Evolutionary conservation across 2,329 filamentous ascomycete genomes (phyloP).

Genomic region (Alternaria novae-zelandiae): DNA sequence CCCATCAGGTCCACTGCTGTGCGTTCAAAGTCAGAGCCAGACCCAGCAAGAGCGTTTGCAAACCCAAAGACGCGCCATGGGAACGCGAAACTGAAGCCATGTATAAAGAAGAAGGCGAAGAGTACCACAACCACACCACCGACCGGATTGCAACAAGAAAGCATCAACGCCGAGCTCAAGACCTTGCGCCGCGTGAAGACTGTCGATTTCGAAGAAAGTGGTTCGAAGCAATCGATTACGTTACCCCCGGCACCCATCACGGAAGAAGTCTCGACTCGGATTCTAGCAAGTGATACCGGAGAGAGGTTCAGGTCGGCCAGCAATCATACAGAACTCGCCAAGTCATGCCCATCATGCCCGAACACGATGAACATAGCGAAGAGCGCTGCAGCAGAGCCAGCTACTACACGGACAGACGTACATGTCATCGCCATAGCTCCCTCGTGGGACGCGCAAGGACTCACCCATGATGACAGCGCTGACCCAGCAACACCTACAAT

Average conservation of each 20-base stretch:
- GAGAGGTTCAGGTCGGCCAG: neutral
- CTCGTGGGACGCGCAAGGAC: conserved; percentile 7
- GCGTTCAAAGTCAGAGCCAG: conserved; percentile 6
- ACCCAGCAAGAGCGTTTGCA: neutral
- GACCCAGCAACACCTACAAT: conserved; percentile 41
- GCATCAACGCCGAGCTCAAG: neutral
- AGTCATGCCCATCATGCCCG: conserved; percentile 9
- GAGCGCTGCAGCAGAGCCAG: conserved; percentile 33
- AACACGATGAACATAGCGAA: conserved; percentile 19
- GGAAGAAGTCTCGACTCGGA: neutral
- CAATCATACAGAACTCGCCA: neutral
- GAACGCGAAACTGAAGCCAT: conserved; percentile 31
- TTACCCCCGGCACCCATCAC: conserved; percentile 6
- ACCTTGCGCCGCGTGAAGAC: conserved; percentile 37
- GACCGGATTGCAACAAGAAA: neutral
- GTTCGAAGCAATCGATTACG: conserved; percentile 1
- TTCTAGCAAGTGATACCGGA: neutral
- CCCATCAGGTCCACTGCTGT: neutral
- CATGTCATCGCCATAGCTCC: conserved; percentile 42
- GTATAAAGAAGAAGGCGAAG: conserved; percentile 34
- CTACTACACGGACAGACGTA: conserved; percentile 43
- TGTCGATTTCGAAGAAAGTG: conserved; percentile 36
- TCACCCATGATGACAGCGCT: neutral
- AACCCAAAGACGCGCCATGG: neutral
- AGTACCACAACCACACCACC: conserved; percentile 28